These are phyloP conservation scores for Chrysoporthe cubensis DNA, from an alignment of 2,329 filamentous ascomycete species.

Conservation along the genomic window DNA sequence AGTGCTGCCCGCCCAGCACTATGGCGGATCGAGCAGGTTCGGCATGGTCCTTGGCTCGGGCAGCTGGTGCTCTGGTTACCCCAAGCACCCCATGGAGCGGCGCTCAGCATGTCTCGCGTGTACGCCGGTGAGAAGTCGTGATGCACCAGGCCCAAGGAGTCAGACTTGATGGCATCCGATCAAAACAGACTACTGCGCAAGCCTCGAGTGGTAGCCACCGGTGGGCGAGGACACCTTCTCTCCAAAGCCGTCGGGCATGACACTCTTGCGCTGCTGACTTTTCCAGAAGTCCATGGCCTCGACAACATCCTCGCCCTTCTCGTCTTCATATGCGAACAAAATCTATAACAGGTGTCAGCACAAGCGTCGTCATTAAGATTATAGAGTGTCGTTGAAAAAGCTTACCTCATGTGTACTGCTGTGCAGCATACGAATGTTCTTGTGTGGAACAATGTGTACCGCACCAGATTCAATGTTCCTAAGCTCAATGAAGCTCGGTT, in stretches of 20 bases:
- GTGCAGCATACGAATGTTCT: constrained; percentile 97
- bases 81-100: neutral
- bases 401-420: constrained; percentile 94
- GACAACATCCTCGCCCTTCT: constrained; percentile 89
- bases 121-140: neutral
- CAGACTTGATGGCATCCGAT: too few species aligned
- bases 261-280: constrained; percentile 57
- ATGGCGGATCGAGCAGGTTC: neutral
- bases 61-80: neutral
- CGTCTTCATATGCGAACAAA: constrained; percentile 95
- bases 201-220: constrained; percentile 24
- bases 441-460: constrained; percentile 94
- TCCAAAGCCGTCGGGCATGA: constrained; percentile 33
- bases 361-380: neutral
- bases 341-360: constrained; percentile 64
- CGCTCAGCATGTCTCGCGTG: neutral
- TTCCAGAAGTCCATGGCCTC: constrained; percentile 98
- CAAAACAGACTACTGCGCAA: constrained; percentile 23
- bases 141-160: too few species aligned
- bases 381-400: neutral
- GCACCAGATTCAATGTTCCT: constrained; percentile 92
- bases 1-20: too few species aligned
- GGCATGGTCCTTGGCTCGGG: neutral
- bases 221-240: constrained; percentile 22
- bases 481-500: constrained; percentile 96